Evolutionary conservation across 768 basidiomycete genomes (phyloP).

Genomic region (Agrocybe praecox): DNA sequence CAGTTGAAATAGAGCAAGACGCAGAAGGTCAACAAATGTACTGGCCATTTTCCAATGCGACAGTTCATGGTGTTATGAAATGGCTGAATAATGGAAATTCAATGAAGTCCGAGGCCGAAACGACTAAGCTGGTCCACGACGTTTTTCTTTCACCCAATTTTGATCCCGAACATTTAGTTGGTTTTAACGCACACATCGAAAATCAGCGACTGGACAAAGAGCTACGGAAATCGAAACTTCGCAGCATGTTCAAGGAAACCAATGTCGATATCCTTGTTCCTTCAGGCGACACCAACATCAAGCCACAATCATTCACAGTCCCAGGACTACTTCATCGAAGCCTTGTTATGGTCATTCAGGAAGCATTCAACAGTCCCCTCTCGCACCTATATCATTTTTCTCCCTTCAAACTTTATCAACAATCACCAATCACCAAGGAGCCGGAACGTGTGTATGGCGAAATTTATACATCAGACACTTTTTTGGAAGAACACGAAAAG

Average conservation of each 20-base stretch:
- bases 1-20: no score
- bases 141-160: constrained; percentile 21
- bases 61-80: constrained; percentile 18
- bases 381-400: constrained; percentile 25
- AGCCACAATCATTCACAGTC: constrained; percentile 19
- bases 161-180: constrained; percentile 6
- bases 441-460: constrained; percentile 21
- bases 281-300: constrained; percentile 17
- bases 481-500: constrained; percentile 26
- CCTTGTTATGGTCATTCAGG: constrained; percentile 23
- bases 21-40: neutral
- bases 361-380: constrained; percentile 19
- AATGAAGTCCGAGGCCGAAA: constrained; percentile 14
- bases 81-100: constrained; percentile 24
- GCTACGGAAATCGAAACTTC: constrained; percentile 1
- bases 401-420: constrained; percentile 28
- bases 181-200: constrained; percentile 13
- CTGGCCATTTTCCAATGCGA: neutral
- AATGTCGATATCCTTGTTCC: constrained; percentile 30
- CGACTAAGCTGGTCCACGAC: constrained; percentile 15
- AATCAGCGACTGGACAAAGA: constrained; percentile 13
- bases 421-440: constrained; percentile 9
- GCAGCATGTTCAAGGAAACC: constrained; percentile 9
- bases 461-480: constrained; percentile 27
- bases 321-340: constrained; percentile 27